A percentile compares a stretch with the other conserved stretches of the same genome.
phyloP scores from a whole-genome alignment of 2,329 filamentous ascomycete genomes.

The Arthrobotrys megalospora region DNA sequence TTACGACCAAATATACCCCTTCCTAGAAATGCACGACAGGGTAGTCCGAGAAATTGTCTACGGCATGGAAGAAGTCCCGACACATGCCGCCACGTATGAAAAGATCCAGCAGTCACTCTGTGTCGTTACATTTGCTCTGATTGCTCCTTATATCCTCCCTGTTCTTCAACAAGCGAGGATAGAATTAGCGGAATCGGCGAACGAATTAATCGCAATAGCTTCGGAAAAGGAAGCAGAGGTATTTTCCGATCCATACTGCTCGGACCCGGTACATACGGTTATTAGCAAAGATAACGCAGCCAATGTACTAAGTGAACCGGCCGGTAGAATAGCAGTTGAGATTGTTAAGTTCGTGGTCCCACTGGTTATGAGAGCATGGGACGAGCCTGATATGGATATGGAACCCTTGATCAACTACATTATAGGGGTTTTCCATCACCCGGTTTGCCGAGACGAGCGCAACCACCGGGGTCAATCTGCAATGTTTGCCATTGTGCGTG shows the following conservation, averaged over 20 bases:
- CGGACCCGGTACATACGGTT: conserved; percentile 94
- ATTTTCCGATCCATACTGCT: conserved; percentile 77
- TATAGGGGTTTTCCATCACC: conserved; percentile 89
- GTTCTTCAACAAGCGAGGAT: conserved; percentile 43
- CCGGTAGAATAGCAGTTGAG: conserved; percentile 83
- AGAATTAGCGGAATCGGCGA: conserved; percentile 50
- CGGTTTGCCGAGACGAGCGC: conserved; percentile 80
- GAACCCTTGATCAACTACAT: conserved; percentile 88
- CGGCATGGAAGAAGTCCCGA: conserved; percentile 85
- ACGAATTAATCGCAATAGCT: conserved; percentile 44
- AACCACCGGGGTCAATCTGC: conserved; percentile 83
- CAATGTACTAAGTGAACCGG: conserved; percentile 89
- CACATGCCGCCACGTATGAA: conserved; percentile 72
- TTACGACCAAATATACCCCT: conserved; percentile 86
- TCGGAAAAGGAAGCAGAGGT: conserved; percentile 66
- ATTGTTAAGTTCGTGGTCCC: conserved; percentile 84
- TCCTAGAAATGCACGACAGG: conserved; percentile 91
- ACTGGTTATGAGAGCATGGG: conserved; percentile 89
- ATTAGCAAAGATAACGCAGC: conserved; percentile 95
- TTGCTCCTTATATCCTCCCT: conserved; percentile 89
- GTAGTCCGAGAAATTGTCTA: conserved; percentile 83
- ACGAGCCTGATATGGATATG: conserved; percentile 85
- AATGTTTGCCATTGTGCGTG: conserved; percentile 89
- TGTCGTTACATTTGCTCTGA: conserved; percentile 89
- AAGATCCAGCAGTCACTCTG: conserved; percentile 89